Evolutionary conservation across 352 stramenopile species (phyloP), one percentile per base, ranked within the genome.

Genomic region (Phytopythium ostracodes): DNA sequence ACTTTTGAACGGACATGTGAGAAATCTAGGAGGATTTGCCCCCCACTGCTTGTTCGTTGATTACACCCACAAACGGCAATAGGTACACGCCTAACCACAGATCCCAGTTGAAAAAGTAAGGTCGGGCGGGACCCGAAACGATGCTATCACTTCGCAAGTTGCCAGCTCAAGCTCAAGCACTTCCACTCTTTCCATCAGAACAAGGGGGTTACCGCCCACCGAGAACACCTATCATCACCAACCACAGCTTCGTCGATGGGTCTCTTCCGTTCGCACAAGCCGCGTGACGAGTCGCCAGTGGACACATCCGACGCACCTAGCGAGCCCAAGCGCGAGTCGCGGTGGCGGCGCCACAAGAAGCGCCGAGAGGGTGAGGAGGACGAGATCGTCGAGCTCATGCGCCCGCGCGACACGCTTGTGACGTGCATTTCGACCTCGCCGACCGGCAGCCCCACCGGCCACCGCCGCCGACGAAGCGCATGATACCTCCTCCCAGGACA

Each of bases 341-440:
- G 54, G 27, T 65, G 68, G 31, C 66, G 65, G 36, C 61, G 58
- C 59, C 31, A 35, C 42, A 60, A 73, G 20, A 56, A 73, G 7
- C 24, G 40, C 8, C 22, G 31, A 25, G 42, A 66, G 5, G 49
- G 55, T 8, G 66, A 77, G 35, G 24, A 66, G 4, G 43, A 56
- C 6, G 66, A 80, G 36, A 57, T 71, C 43, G 71, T 84, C 11
- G 63, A 72, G 40, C 53, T 79, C 40, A 65, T 84, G 57, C 62
- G 72, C 1, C 75, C 75, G 18, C 47, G 65, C 10, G 75, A 84
- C 58, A 84, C 71, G 8, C 44, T 77, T 25, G 72, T 81, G 59
- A 79, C 56, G 8, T 64, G 64, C 8, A 27, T 59, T 12, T 35
- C 33, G 35, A 59, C n/a, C 20, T 59, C 53, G n/a, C 53, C 53